phyloP scores from a whole-genome alignment of 331 rosid genomes.

The Saraca asoca region DNA sequence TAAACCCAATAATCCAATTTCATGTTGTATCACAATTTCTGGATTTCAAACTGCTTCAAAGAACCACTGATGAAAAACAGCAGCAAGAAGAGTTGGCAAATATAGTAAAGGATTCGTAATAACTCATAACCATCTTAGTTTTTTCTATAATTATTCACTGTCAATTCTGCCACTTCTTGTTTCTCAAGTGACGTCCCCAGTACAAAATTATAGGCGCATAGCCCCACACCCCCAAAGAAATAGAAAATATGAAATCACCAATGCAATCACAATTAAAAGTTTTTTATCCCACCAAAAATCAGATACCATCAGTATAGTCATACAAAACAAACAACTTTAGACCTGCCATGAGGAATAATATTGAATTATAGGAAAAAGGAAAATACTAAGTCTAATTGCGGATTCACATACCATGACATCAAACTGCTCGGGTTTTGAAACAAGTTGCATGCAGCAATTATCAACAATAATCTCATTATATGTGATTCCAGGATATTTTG shows the following conservation, averaged over 20 bases:
- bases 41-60: background rate
- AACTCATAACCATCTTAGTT: slow-evolving; percentile 13
- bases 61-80: background rate
- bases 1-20: background rate
- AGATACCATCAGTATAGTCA: slow-evolving; percentile 1
- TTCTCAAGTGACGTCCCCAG: background rate
- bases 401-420: slow-evolving; percentile 85
- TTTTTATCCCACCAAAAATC: background rate
- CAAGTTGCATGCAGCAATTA: slow-evolving; percentile 99
- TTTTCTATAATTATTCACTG: background rate
- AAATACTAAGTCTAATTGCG: background rate
- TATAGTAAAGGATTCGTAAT: background rate
- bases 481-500: slow-evolving; percentile 77
- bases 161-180: background rate
- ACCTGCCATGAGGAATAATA: background rate
- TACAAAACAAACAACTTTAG: background rate
- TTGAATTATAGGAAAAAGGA: no score
- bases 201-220: background rate
- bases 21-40: background rate
- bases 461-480: slow-evolving; percentile 91
- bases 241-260: background rate
- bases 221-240: slow-evolving; percentile 6
- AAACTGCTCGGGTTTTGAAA: slow-evolving; percentile 94
- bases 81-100: background rate
- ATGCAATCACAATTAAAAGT: background rate